These are phyloP conservation scores for Cryptococcus amylolentus DNA, from an alignment of 1,284 basidiomycete genomes.

Conservation along the genomic window DNA sequence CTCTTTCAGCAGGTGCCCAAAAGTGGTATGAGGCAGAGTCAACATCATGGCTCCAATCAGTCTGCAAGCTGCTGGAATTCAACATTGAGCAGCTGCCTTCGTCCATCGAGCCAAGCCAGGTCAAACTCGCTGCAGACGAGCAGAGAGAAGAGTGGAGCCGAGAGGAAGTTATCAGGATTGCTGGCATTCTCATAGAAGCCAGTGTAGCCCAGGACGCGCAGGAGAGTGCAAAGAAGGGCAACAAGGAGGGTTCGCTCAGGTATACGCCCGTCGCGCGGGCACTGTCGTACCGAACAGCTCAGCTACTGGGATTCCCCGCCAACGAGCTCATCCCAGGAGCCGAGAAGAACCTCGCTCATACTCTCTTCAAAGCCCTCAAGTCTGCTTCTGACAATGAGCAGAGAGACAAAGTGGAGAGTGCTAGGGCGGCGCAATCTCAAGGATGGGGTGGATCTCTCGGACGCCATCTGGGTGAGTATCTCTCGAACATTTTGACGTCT, in stretches of 20 bases:
- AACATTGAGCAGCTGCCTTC: constrained; percentile 32
- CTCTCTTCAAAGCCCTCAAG: constrained; percentile 49
- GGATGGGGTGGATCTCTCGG: constrained; percentile 53
- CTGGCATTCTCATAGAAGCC: constrained; percentile 34
- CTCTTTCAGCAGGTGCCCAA: constrained; percentile 6
- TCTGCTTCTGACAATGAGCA: constrained; percentile 20
- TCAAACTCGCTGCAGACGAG: constrained; percentile 25
- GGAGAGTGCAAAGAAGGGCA: constrained; percentile 17
- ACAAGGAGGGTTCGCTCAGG: constrained; percentile 22
- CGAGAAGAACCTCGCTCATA: constrained; percentile 45
- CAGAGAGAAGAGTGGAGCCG: constrained; percentile 29
- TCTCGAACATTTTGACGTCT: not conserved
- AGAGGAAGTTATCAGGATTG: constrained; percentile 28
- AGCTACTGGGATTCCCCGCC: constrained; percentile 40
- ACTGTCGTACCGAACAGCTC: constrained; percentile 39
- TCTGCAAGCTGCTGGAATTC: constrained; percentile 39
- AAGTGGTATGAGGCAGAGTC: constrained; percentile 25
- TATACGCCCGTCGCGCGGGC: constrained; percentile 50
- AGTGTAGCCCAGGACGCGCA: constrained; percentile 25
- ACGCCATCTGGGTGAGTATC: constrained; percentile 40
- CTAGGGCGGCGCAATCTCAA: constrained; percentile 46
- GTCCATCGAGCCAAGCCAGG: constrained; percentile 24
- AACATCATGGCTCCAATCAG: constrained; percentile 32
- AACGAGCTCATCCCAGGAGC: constrained; percentile 37
- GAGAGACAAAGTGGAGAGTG: constrained; percentile 44